Evolutionary conservation across 2,329 filamentous ascomycete genomes (phyloP).

Genomic region (Tolypocladium nubicola): DNA sequence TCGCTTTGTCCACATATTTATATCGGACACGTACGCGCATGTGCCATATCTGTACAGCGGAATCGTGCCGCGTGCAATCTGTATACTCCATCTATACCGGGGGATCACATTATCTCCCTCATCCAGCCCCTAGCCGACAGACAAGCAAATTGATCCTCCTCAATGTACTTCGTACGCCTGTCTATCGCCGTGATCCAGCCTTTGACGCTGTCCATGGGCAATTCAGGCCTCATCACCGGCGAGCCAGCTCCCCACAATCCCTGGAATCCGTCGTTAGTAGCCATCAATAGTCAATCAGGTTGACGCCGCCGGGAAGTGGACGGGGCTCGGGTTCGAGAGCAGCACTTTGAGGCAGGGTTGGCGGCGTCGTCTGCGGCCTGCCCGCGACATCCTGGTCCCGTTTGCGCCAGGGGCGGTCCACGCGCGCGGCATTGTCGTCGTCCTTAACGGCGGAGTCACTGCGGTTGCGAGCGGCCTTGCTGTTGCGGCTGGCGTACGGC

Average conservation of each 20-base stretch:
- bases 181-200: background rate
- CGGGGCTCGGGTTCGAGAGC: background rate
- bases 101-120: background rate
- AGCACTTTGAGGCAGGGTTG: background rate
- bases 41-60: no score
- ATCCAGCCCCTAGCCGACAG: background rate
- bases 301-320: background rate
- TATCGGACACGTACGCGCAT: background rate
- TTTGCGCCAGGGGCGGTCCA: background rate
- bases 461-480: background rate
- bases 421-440: background rate
- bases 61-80: background rate
- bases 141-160: background rate
- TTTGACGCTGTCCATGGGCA: background rate
- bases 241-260: background rate
- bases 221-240: background rate
- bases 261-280: background rate
- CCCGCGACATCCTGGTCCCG: no score
- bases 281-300: slow-evolving; percentile 1
- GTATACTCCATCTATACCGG: background rate
- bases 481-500: background rate
- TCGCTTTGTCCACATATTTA: background rate
- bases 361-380: background rate
- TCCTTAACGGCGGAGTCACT: background rate
- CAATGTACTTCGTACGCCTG: background rate